A percentile compares a stretch with the other conserved stretches of the same genome.
Evolutionary conservation across 345 rosid genomes (phyloP).

Genomic region (Excoecaria agallocha): DNA sequence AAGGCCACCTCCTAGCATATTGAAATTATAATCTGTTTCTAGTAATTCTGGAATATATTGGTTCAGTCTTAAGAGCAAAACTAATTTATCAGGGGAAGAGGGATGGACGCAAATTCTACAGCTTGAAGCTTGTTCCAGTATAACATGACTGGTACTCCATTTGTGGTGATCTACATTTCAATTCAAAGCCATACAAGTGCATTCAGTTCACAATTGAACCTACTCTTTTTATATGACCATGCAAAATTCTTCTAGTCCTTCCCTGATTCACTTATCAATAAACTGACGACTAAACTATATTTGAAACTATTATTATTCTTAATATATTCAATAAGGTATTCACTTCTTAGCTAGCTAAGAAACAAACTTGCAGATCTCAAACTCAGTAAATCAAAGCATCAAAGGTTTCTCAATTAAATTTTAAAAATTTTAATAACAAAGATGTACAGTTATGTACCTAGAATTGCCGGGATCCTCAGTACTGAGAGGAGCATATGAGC

Average conservation of each 20-base stretch:
- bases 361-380: neutral
- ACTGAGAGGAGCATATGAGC: slow-evolving; percentile 74
- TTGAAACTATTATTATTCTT: neutral
- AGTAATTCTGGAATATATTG: neutral
- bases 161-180: neutral
- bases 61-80: neutral
- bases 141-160: neutral
- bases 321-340: neutral
- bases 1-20: neutral
- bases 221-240: neutral
- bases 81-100: neutral
- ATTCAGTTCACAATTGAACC: neutral
- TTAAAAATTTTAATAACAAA: no score
- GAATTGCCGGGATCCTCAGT: slow-evolving; percentile 87
- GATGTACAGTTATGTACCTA: slow-evolving; percentile 36
- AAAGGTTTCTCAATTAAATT: neutral
- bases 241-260: slow-evolving; percentile 2
- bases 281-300: neutral
- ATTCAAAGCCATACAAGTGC: neutral
- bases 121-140: neutral
- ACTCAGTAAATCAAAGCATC: slow-evolving; percentile 7
- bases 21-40: neutral
- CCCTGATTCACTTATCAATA: neutral
- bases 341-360: neutral
- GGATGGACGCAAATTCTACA: neutral